Base-by-base conservation (phyloP, 768 basidiomycete genomes). In the Tulasnella calospora region DNA sequence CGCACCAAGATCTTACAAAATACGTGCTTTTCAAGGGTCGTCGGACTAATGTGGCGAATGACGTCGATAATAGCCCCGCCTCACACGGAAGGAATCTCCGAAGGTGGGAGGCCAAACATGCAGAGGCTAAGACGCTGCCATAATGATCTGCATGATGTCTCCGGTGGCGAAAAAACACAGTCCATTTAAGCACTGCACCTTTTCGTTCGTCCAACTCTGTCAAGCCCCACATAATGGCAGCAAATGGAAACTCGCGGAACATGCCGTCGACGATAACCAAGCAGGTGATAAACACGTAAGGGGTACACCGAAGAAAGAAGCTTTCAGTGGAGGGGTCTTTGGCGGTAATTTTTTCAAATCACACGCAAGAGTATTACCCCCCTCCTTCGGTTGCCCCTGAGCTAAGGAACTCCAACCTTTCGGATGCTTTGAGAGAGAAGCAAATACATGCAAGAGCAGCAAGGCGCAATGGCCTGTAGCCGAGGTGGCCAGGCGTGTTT, bases 251-350 rank as follows among this genome's bases (percentile, higher is more conserved):
- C 61, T 35, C 30, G 27, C 61, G 27, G 27, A 33, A 35, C 61
- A 67, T 35, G 33, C 27, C 27, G 61, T 67, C 33, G 27, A 67
- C 19, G 61, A 67, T 67, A 67, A 67, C 27, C 30, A 27, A 67
- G 61, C 61, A 67, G 61, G 61, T 67, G 61, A 35, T 67, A 67
- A 67, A 67, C 61, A 67, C 61, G 61, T 67, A 67, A 67, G 61
- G 61, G 61, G 55, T 57, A 35, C 61, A 19, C 61, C 61, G 30
- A 35, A 67, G 61, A 67, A 67, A 67, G 61, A 67, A 67, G 61
- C 61, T 67, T 67, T 67, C 61, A 67, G 15, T 7, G n/a, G 61
- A 67, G 61, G 61, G 30, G 33, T 17, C 27, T 35, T 13, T 27
- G 23, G 61, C 61, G 61, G 61, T 67, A 55, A 33, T 19, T 67